Conservation (phyloP, 768 basidiomycete species). For the Auricularia sp. region DNA sequence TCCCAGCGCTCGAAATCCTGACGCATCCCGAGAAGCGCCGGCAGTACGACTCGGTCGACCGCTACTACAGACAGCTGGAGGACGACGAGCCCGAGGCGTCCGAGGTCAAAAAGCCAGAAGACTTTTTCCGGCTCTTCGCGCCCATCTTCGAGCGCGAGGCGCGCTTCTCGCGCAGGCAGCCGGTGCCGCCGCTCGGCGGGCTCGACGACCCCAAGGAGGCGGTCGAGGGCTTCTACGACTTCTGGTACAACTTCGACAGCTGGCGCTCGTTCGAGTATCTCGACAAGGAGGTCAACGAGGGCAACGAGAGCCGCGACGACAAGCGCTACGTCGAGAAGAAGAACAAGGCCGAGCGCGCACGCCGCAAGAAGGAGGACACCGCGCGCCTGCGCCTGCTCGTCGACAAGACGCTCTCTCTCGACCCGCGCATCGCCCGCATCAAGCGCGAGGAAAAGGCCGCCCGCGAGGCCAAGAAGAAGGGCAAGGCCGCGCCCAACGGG, state of each 20-base stretch:
- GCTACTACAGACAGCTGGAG: slow-evolving; percentile 54
- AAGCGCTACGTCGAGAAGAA: slow-evolving; percentile 99
- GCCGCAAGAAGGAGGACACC: slow-evolving; percentile 95
- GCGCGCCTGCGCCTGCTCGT: slow-evolving; percentile 80
- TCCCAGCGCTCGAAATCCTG: slow-evolving; percentile 77
- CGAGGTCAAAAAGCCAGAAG: slow-evolving; percentile 44
- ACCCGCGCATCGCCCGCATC: slow-evolving; percentile 95
- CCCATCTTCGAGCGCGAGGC: slow-evolving; percentile 87
- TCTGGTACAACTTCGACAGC: slow-evolving; percentile 99
- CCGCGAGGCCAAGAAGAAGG: slow-evolving; percentile 80
- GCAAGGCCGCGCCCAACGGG: slow-evolving; percentile 27
- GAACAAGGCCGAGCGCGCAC: slow-evolving; percentile 94
- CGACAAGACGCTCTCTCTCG: slow-evolving; percentile 69
- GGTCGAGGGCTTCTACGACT: slow-evolving; percentile 93
- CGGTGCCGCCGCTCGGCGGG: slow-evolving; percentile 72
- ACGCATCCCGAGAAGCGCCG: slow-evolving; percentile 77
- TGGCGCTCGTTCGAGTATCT: slow-evolving; percentile 97
- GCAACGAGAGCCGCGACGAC: slow-evolving; percentile 95
- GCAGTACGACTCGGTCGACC: slow-evolving; percentile 96
- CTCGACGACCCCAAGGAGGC: slow-evolving; percentile 62
- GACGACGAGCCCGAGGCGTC: slow-evolving; percentile 56
- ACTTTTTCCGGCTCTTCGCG: slow-evolving; percentile 62
- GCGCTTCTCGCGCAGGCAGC: slow-evolving; percentile 81
- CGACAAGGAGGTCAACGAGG: slow-evolving; percentile 98
- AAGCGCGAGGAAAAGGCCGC: slow-evolving; percentile 94